Percentiles rank a stretch among this genome's conserved stretches.
Evolutionary conservation across 345 rosid genomes (phyloP).

Genomic region (Camelina laxa): DNA sequence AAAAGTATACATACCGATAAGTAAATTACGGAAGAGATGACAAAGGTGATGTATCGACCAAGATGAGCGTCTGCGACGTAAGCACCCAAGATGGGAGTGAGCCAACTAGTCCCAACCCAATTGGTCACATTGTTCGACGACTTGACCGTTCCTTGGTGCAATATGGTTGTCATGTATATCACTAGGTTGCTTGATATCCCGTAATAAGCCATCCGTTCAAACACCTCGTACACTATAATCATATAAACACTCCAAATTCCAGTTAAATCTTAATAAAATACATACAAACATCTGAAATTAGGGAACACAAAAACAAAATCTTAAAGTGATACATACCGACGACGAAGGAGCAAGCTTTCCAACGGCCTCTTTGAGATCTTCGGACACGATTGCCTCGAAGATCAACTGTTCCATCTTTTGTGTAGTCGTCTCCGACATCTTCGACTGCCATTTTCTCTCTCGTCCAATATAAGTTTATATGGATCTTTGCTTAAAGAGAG

Average conservation of each 20-base stretch:
- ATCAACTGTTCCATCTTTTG: conserved; percentile 89
- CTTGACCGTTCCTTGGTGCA: conserved; percentile 79
- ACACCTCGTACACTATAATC: conserved; percentile 63
- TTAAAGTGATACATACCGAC: conserved; percentile 54
- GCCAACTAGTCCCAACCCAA: conserved; percentile 85
- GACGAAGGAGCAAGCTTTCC: conserved; percentile 83
- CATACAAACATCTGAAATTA: background rate
- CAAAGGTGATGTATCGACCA: conserved; percentile 85
- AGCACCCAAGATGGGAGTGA: conserved; percentile 85
- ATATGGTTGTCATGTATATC: conserved; percentile 69
- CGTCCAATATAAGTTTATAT: background rate
- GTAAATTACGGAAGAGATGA: conserved; percentile 59
- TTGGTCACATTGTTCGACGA: conserved; percentile 91
- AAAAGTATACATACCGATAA: conserved; percentile 50
- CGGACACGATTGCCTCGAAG: conserved; percentile 79
- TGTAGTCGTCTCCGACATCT: conserved; percentile 57
- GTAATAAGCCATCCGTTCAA: conserved; percentile 86
- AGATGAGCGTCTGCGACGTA: conserved; percentile 86
- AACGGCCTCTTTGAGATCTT: conserved; percentile 78
- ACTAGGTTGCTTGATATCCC: conserved; percentile 83
- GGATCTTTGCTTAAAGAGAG: background rate
- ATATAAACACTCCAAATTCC: background rate
- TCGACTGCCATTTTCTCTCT: conserved; percentile 12
- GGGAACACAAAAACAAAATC: background rate
- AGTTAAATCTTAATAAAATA: background rate